phyloP scores from a whole-genome alignment of 2,329 filamentous ascomycete genomes.

The Epichloe hybrida region DNA sequence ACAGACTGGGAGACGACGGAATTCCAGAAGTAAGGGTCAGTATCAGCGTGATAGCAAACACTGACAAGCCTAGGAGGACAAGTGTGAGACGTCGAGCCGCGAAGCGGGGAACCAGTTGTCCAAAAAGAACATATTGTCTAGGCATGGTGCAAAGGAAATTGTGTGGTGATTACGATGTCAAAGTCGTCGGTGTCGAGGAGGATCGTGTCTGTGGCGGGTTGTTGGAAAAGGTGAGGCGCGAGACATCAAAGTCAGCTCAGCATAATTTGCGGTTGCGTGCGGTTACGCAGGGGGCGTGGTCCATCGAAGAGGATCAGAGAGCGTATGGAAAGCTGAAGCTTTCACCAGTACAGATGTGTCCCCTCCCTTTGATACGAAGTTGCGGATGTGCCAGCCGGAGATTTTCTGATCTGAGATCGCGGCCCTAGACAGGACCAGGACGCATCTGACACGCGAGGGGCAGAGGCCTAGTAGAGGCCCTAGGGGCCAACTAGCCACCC shows the following conservation, averaged over 20 bases:
- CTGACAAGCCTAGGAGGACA: conserved; percentile 34
- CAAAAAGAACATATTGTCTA: conserved; percentile 25
- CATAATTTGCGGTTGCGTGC: background rate
- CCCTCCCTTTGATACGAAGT: background rate
- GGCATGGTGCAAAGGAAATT: conserved; percentile 14
- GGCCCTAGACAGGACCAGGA: no score
- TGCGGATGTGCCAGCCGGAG: background rate
- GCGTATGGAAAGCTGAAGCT: background rate
- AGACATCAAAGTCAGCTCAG: background rate
- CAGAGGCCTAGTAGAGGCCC: no score
- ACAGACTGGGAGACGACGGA: conserved; percentile 34
- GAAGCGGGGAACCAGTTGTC: conserved; percentile 36
- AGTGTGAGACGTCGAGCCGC: conserved; percentile 38
- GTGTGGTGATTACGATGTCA: background rate
- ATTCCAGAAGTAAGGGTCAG: conserved; percentile 36
- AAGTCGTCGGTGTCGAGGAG: background rate
- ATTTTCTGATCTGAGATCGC: background rate
- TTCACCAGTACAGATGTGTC: background rate
- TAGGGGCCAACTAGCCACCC: no score
- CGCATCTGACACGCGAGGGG: no score
- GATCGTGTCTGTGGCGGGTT: background rate
- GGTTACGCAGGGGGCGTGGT: background rate
- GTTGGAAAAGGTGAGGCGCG: no score
- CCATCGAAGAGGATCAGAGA: background rate
- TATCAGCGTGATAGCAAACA: conserved; percentile 42